Conservation (phyloP, 495 filamentous ascomycete species). For the Penicillium lividum region DNA sequence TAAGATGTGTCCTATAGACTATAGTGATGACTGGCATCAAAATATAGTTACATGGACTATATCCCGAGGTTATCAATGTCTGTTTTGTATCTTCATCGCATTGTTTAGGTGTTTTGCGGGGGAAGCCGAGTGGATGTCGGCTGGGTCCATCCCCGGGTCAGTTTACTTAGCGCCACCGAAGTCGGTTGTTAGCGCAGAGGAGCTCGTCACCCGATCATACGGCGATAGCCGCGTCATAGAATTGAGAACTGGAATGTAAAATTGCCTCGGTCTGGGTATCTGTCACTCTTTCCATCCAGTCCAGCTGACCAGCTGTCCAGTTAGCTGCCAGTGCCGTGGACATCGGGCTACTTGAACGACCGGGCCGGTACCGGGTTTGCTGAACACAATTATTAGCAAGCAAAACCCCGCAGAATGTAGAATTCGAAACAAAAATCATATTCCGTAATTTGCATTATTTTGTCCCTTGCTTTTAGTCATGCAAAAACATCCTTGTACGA, state of each 20-base stretch:
- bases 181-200: constrained; percentile 8
- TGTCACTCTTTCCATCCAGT: too few species aligned
- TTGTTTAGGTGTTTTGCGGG: neutral
- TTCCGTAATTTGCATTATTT: too few species aligned
- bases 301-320: neutral
- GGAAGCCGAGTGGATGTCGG: constrained; percentile 17
- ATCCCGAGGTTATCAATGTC: neutral
- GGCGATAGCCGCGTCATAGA: neutral
- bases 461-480: neutral
- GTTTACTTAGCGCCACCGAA: constrained; percentile 16
- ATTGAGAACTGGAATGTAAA: neutral
- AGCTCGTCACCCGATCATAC: constrained; percentile 4
- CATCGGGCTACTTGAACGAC: neutral
- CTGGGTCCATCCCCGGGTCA: constrained; percentile 17
- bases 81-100: neutral
- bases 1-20: neutral
- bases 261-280: neutral
- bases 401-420: too few species aligned
- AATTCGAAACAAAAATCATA: neutral
- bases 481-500: too few species aligned
- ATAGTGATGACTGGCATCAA: neutral
- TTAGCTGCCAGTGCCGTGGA: neutral
- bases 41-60: too few species aligned
- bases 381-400: neutral
- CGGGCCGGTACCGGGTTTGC: neutral